Percentiles rank a stretch among this genome's conserved stretches.
These are phyloP conservation scores for Rubroboletus satanas DNA, from an alignment of 768 basidiomycete species.

Conservation along the genomic window DNA sequence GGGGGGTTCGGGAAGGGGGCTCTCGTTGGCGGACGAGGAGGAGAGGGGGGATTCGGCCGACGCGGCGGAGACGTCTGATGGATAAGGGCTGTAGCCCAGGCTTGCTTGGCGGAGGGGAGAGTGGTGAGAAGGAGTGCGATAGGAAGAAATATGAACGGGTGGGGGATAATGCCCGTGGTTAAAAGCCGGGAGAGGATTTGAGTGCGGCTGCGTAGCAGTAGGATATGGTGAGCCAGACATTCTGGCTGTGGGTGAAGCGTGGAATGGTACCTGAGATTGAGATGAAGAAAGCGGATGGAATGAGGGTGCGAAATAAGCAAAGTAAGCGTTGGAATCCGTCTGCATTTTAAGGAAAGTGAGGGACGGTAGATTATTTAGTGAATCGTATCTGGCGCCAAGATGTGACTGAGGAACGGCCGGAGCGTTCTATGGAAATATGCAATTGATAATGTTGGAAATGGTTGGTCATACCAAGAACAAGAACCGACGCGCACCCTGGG, in stretches of 20 bases:
- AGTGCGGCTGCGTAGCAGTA: slow-evolving; percentile 15
- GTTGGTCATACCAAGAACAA: slow-evolving; percentile 32
- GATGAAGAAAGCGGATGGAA: slow-evolving; percentile 14
- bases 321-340: slow-evolving; percentile 17
- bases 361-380: slow-evolving; percentile 15
- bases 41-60: slow-evolving; percentile 39
- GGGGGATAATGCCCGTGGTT: slow-evolving; percentile 22
- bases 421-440: slow-evolving; percentile 33
- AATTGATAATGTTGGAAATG: slow-evolving; percentile 35
- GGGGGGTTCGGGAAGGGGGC: slow-evolving; percentile 37
- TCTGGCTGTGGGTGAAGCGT: slow-evolving; percentile 14
- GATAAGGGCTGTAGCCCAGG: slow-evolving; percentile 34
- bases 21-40: slow-evolving; percentile 37
- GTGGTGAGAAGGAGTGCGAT: slow-evolving; percentile 16
- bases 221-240: slow-evolving; percentile 26
- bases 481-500: slow-evolving; percentile 29
- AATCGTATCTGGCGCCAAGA: slow-evolving; percentile 24
- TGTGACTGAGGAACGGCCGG: slow-evolving; percentile 23
- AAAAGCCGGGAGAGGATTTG: slow-evolving; percentile 13
- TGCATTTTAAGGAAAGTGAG: slow-evolving; percentile 30
- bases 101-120: slow-evolving; percentile 14
- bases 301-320: slow-evolving; percentile 23
- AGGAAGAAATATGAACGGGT: slow-evolving; percentile 14
- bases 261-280: slow-evolving; percentile 1
- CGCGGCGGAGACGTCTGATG: slow-evolving; percentile 35